A percentile compares a stretch with the other conserved stretches of the same genome.
phyloP scores from a whole-genome alignment of 352 stramenopile genomes.

The Globisporangium takayamanum region DNA sequence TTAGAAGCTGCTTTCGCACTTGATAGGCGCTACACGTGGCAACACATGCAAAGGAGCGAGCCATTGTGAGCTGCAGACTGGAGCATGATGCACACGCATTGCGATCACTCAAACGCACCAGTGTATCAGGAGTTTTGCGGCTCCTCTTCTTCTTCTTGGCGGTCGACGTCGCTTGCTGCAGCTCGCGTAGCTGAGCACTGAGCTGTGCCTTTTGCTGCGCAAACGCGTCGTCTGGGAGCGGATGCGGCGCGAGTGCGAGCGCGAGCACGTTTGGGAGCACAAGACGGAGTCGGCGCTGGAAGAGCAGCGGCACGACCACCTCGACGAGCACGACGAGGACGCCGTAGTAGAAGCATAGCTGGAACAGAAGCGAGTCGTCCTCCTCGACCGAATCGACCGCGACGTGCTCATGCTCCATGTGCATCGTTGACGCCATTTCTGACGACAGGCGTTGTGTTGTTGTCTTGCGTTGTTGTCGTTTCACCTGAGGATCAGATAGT shows the following conservation, averaged over 20 bases:
- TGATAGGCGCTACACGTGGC: background rate
- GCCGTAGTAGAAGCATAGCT: constrained; percentile 50
- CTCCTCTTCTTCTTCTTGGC: constrained; percentile 1
- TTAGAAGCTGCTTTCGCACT: background rate
- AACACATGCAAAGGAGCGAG: background rate
- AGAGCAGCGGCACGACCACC: constrained; percentile 41
- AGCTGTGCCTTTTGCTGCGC: constrained; percentile 32
- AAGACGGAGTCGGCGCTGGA: constrained; percentile 46
- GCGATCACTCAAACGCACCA: background rate
- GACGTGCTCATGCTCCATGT: no score
- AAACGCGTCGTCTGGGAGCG: constrained; percentile 33
- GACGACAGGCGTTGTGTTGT: no score
- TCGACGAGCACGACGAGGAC: constrained; percentile 43
- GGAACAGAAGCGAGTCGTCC: constrained; percentile 45
- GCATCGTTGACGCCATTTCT: no score
- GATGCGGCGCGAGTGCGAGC: constrained; percentile 12
- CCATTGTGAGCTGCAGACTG: background rate
- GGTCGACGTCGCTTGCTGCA: constrained; percentile 20
- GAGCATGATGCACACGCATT: background rate
- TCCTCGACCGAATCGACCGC: constrained; percentile 6
- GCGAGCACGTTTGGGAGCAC: constrained; percentile 23
- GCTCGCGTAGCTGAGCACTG: constrained; percentile 23
- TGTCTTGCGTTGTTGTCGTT: no score
- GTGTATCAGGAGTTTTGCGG: background rate
- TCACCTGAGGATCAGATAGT: no score